Conservation (phyloP, 2,329 filamentous ascomycete genomes). For the Alternaria ethzedia region DNA sequence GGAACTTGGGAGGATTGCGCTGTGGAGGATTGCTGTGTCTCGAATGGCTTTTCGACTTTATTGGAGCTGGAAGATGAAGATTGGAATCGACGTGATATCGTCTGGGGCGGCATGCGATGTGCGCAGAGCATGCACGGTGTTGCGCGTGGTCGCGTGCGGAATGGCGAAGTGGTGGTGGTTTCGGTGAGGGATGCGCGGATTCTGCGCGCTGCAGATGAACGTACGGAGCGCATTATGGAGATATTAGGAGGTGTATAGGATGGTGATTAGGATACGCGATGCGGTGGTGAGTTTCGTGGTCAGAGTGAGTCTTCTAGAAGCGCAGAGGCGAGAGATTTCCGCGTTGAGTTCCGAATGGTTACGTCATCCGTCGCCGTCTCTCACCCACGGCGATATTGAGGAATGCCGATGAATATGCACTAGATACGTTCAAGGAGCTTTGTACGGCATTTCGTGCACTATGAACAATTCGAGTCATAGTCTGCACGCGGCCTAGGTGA, state of each 20-base stretch:
- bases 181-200: slow-evolving; percentile 34
- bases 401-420: neutral
- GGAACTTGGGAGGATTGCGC: slow-evolving; percentile 1
- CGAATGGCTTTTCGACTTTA: slow-evolving; percentile 23
- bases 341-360: slow-evolving; percentile 7
- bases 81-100: slow-evolving; percentile 27
- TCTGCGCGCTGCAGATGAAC: slow-evolving; percentile 27
- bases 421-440: neutral
- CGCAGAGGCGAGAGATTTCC: slow-evolving; percentile 17
- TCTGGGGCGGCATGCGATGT: slow-evolving; percentile 15
- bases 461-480: neutral
- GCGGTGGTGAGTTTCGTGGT: neutral
- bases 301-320: slow-evolving; percentile 1
- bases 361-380: slow-evolving; percentile 21
- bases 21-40: slow-evolving; percentile 11
- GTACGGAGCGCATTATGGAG: slow-evolving; percentile 28
- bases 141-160: slow-evolving; percentile 23
- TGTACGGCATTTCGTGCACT: neutral
- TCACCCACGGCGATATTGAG: too few relatives aligned
- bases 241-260: neutral
- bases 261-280: neutral
- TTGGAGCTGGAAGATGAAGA: slow-evolving; percentile 24
- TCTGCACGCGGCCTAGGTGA: neutral
- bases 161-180: slow-evolving; percentile 13
- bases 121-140: slow-evolving; percentile 36